These are phyloP conservation scores for Exophiala calicioides DNA, from an alignment of 2,329 filamentous ascomycete genomes.

Conservation along the genomic window DNA sequence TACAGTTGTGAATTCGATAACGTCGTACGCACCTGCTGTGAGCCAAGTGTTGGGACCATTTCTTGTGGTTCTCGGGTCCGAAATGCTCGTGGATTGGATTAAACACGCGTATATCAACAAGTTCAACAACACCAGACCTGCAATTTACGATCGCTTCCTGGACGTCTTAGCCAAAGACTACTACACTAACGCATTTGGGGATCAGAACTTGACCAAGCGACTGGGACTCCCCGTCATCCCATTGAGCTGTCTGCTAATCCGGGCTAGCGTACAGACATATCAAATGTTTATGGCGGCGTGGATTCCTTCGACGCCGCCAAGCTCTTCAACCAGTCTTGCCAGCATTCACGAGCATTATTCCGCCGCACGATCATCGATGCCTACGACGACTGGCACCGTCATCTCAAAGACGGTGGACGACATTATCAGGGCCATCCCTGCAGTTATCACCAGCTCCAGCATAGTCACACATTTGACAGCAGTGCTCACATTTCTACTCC, in stretches of 20 bases:
- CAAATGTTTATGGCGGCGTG: slow-evolving; percentile 95
- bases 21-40: slow-evolving; percentile 45
- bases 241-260: slow-evolving; percentile 88
- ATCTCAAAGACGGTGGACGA: slow-evolving; percentile 45
- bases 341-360: slow-evolving; percentile 51
- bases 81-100: slow-evolving; percentile 95
- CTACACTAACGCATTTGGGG: slow-evolving; percentile 91
- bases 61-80: slow-evolving; percentile 87
- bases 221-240: slow-evolving; percentile 90
- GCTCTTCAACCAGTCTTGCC: slow-evolving; percentile 41
- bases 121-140: slow-evolving; percentile 95
- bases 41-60: slow-evolving; percentile 92
- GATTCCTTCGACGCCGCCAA: slow-evolving; percentile 55
- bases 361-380: slow-evolving; percentile 66
- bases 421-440: slow-evolving; percentile 43
- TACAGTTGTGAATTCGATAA: slow-evolving; percentile 48
- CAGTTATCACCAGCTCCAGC: slow-evolving; percentile 45
- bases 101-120: slow-evolving; percentile 98
- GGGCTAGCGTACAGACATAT: slow-evolving; percentile 92
- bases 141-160: slow-evolving; percentile 83
- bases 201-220: slow-evolving; percentile 84
- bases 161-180: slow-evolving; percentile 97
- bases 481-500: slow-evolving; percentile 78
- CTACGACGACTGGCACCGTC: slow-evolving; percentile 57
- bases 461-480: slow-evolving; percentile 64